Evolutionary conservation across 805 yeast genomes (phyloP), one percentile per base, ranked within the genome.

Genomic region (Wickerhamomyces hampshirensis): DNA sequence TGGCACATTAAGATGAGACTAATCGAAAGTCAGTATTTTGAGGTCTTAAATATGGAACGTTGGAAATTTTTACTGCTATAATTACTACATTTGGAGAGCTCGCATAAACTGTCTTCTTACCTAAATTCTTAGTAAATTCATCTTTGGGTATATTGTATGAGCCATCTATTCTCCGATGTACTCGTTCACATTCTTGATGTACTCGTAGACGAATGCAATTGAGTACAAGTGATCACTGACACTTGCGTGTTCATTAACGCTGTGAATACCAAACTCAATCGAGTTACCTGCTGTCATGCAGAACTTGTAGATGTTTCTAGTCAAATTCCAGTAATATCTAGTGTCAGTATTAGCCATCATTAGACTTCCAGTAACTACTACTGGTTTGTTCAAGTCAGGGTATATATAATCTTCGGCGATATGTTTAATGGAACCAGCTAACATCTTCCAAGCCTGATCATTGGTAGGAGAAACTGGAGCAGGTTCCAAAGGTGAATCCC

Each of bases 301-400:
- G 33, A 59, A 77, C 38, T 89, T 65, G 60, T 66, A 83, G 31
- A 84, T 79, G 50, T 80, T 71, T 28, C 63, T 56, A 4, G 81
- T 72, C 45, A 83, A 59, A 31, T 61, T 54, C 85, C 85, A 78
- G 58, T 78, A 83, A 49, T 69, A 66, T 40, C 67, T 64, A 6
- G 88, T 81, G 52, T 83, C 91, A 2, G 89, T 83, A 55, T 80
- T 82, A 15, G 80, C 88, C 6, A 82, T 66, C 70, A 77, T 73
- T 30, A 81, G 53, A 13, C 72, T 62, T 4, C 88, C 85, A 4
- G 81, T 85, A 3, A 80, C 67, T n/a, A 75, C 67, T 21, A 71
- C 51, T 17, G 52, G 30, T 16, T 62, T 55, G 3, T 50, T 55
- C 23, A 62, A 37, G 5, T 56, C 61, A 13, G 53, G 36, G 48